A percentile compares a stretch with the other conserved stretches of the same genome.
These are phyloP conservation scores for Tritrichomonas musculus DNA, from an alignment of 208 protist genomes.

Conservation along the genomic window DNA sequence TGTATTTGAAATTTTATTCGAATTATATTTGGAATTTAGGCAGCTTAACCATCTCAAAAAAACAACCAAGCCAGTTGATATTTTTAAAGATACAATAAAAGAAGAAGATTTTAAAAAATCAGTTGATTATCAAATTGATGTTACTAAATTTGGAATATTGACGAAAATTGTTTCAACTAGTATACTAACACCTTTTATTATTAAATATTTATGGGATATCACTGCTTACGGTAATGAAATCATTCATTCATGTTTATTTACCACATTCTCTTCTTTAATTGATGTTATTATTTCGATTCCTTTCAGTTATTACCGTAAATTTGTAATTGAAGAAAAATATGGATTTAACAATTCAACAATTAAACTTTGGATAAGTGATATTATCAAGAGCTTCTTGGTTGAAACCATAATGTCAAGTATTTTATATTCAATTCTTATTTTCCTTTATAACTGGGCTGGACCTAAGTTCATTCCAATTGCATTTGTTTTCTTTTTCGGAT, in stretches of 20 bases:
- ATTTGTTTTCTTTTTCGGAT: background rate
- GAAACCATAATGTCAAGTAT: background rate
- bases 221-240: background rate
- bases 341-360: slow-evolving; percentile 32
- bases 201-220: background rate
- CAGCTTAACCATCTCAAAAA: background rate
- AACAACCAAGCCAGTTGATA: background rate
- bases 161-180: background rate
- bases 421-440: background rate
- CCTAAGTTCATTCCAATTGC: background rate
- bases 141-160: background rate
- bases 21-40: background rate
- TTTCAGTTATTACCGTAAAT: background rate
- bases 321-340: slow-evolving; percentile 37
- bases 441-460: background rate
- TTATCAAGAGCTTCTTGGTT: background rate
- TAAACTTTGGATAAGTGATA: background rate
- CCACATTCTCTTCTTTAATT: background rate
- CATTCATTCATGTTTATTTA: background rate
- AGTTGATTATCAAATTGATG: background rate
- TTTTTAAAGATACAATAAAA: background rate
- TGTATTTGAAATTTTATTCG: background rate
- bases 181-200: background rate
- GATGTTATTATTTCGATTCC: background rate
- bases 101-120: background rate